These are phyloP conservation scores for Mycena amicta DNA, from an alignment of 768 basidiomycete genomes.

Conservation along the genomic window DNA sequence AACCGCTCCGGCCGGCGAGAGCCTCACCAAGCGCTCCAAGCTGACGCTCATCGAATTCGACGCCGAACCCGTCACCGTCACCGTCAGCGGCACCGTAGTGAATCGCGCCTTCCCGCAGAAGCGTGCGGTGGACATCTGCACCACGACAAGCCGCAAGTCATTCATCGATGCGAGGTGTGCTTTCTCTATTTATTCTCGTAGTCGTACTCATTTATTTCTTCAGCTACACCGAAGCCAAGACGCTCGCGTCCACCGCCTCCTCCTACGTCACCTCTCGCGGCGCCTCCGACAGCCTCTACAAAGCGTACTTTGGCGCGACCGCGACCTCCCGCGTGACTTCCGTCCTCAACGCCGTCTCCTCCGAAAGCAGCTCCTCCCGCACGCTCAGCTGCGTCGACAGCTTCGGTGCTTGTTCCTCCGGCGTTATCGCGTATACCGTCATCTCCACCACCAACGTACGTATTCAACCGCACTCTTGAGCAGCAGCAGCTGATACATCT, in stretches of 20 bases:
- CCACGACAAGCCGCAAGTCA: slow-evolving; percentile 39
- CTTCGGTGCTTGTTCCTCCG: slow-evolving; percentile 37
- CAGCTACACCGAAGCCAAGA: slow-evolving; percentile 13
- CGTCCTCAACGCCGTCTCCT: slow-evolving; percentile 42
- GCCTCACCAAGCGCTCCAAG: slow-evolving; percentile 17
- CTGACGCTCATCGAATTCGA: slow-evolving; percentile 32
- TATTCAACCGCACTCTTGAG: no score
- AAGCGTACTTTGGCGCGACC: slow-evolving; percentile 42
- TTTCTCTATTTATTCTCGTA: neutral
- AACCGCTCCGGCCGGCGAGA: slow-evolving; percentile 27
- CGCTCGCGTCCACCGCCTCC: slow-evolving; percentile 6
- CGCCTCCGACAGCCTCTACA: slow-evolving; percentile 39
- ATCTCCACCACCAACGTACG: slow-evolving; percentile 47
- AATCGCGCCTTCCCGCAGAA: slow-evolving; percentile 31
- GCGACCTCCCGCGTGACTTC: slow-evolving; percentile 38
- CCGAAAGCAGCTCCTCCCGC: slow-evolving; percentile 41
- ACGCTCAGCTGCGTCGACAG: slow-evolving; percentile 47
- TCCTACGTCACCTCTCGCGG: slow-evolving; percentile 42
- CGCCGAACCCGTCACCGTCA: slow-evolving; percentile 33
- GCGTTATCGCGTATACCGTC: slow-evolving; percentile 50
- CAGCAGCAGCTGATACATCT: no score
- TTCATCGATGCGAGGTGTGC: slow-evolving; percentile 45
- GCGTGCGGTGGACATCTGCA: neutral
- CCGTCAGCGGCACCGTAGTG: slow-evolving; percentile 37
- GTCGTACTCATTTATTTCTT: neutral